Evolutionary conservation across 106 monocot species (phyloP).

Genomic region (Platanthera guangdongensis): DNA sequence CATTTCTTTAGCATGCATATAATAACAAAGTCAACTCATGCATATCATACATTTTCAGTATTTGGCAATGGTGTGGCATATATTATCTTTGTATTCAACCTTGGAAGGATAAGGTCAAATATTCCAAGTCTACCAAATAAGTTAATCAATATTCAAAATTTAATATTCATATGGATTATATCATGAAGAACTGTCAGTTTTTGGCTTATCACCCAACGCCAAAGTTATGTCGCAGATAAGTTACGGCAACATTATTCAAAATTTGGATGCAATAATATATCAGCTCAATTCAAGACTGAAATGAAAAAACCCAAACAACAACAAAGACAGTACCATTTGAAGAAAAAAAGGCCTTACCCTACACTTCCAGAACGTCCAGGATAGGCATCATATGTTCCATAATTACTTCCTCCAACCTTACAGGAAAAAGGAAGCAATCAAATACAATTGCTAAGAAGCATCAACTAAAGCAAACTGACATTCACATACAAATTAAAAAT

Average conservation of each 20-base stretch:
- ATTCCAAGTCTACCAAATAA: not conserved
- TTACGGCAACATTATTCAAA: not conserved
- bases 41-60: too few relatives aligned
- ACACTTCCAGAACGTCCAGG: conserved; percentile 58
- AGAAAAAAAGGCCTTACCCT: conserved; percentile 45
- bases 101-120: too few relatives aligned
- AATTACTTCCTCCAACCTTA: conserved; percentile 57
- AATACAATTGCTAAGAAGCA: not conserved
- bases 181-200: not conserved
- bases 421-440: not conserved
- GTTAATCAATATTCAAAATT: not conserved
- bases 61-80: too few relatives aligned
- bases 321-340: not conserved
- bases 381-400: conserved; percentile 65
- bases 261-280: not conserved
- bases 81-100: too few relatives aligned
- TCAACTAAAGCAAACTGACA: not conserved
- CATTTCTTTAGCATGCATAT: too few relatives aligned
- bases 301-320: not conserved
- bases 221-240: not conserved
- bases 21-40: too few relatives aligned
- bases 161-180: not conserved
- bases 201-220: not conserved
- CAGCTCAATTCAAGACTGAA: not conserved
- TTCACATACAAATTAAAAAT: not conserved